Conservation (phyloP, 2,329 filamentous ascomycete species). For the Endoconidiophora polonica region DNA sequence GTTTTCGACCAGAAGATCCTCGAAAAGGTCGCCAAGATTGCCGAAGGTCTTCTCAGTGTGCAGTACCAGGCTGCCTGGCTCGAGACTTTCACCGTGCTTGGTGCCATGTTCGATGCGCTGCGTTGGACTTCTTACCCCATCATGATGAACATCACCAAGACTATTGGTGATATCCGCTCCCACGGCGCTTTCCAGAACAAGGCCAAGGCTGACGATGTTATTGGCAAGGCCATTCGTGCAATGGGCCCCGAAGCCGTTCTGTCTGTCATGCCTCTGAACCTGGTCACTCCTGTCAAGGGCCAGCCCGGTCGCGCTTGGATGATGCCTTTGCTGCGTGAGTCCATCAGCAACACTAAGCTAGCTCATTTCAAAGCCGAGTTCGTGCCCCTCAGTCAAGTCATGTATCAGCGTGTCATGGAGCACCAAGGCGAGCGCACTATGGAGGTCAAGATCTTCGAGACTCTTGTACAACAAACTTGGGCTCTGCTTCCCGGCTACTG, state of each 20-base stretch:
- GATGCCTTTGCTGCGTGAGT: conserved; percentile 77
- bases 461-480: conserved; percentile 90
- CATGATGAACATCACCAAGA: conserved; percentile 57
- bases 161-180: conserved; percentile 70
- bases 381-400: conserved; percentile 71
- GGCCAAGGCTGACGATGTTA: conserved; percentile 81
- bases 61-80: conserved; percentile 91
- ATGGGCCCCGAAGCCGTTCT: conserved; percentile 83
- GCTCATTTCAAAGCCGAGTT: conserved; percentile 74
- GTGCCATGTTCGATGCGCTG: conserved; percentile 71
- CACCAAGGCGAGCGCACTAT: conserved; percentile 76
- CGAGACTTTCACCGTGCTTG: conserved; percentile 81
- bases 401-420: conserved; percentile 79
- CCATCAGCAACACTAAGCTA: conserved; percentile 74
- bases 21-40: conserved; percentile 59
- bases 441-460: conserved; percentile 96
- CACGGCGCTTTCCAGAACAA: conserved; percentile 84
- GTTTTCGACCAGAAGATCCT: conserved; percentile 83
- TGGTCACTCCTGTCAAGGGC: conserved; percentile 57
- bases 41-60: conserved; percentile 62
- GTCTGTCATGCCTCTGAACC: conserved; percentile 68
- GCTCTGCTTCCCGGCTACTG: conserved; percentile 87
- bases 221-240: conserved; percentile 72
- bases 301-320: conserved; percentile 86
- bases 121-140: conserved; percentile 73